These are phyloP conservation scores for Capsicum pubescens DNA, from an alignment of 257 asterid species.

Conservation along the genomic window DNA sequence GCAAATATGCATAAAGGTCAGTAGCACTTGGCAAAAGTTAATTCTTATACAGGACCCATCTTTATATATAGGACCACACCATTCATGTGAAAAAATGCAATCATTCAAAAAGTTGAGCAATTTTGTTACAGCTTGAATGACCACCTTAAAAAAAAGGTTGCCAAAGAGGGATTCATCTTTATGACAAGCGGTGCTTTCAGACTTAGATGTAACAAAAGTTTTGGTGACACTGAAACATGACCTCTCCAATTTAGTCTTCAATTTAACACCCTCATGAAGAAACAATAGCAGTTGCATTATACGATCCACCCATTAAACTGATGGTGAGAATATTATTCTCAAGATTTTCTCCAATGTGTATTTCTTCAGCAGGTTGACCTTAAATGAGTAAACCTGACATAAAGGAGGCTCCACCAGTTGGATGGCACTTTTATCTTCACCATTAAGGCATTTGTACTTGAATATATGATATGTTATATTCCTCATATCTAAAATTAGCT, in stretches of 20 bases:
- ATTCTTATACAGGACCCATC: slow-evolving; percentile 40
- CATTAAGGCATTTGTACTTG: slow-evolving; percentile 48
- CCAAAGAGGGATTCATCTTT: slow-evolving; percentile 98
- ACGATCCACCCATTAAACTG: slow-evolving; percentile 78
- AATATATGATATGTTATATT: slow-evolving; percentile 48
- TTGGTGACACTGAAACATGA: slow-evolving; percentile 64
- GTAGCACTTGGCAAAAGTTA: background rate
- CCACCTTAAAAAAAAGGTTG: slow-evolving; percentile 92
- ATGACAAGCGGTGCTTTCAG: slow-evolving; percentile 71
- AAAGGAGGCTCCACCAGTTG: slow-evolving; percentile 48
- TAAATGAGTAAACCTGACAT: slow-evolving; percentile 49
- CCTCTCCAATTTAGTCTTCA: slow-evolving; percentile 77
- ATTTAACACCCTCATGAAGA: slow-evolving; percentile 85
- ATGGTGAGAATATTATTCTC: slow-evolving; percentile 66
- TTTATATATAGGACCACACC: slow-evolving; percentile 65
- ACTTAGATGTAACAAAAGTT: slow-evolving; percentile 69
- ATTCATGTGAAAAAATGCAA: slow-evolving; percentile 71
- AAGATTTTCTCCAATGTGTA: slow-evolving; percentile 69
- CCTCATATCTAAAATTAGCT: slow-evolving; percentile 69
- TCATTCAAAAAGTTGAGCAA: slow-evolving; percentile 67
- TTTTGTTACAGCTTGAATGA: slow-evolving; percentile 74
- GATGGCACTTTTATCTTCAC: slow-evolving; percentile 35
- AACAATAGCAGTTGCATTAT: slow-evolving; percentile 67
- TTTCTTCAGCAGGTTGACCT: slow-evolving; percentile 59
- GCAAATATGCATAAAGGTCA: background rate